Evolutionary conservation across 805 yeast species (phyloP).

Genomic region (Lipomyces yamadae): DNA sequence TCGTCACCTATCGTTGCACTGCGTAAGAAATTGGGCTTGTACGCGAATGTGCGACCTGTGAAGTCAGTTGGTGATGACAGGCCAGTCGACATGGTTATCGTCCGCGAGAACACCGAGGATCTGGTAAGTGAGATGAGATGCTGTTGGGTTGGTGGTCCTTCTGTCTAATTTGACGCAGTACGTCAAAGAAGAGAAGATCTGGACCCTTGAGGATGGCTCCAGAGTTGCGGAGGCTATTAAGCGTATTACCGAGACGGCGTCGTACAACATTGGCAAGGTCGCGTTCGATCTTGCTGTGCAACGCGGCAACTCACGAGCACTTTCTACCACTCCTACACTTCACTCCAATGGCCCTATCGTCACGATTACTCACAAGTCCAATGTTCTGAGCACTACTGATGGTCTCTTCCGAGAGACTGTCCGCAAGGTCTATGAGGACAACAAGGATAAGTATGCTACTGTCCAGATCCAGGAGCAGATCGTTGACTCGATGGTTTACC

Average conservation of each 20-base stretch:
- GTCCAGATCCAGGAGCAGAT: constrained; percentile 89
- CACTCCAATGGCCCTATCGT: constrained; percentile 67
- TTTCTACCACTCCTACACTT: constrained; percentile 46
- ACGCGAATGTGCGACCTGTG: constrained; percentile 97
- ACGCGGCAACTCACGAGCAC: constrained; percentile 77
- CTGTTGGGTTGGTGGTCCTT: background rate
- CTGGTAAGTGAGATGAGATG: constrained; percentile 44
- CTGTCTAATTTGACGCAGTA: constrained; percentile 49
- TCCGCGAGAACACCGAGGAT: constrained; percentile 98
- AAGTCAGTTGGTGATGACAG: constrained; percentile 88
- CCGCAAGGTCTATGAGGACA: constrained; percentile 58
- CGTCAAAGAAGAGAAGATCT: constrained; percentile 82
- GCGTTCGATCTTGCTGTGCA: constrained; percentile 92
- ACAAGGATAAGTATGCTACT: constrained; percentile 58
- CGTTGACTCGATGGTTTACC: constrained; percentile 98
- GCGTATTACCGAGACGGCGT: constrained; percentile 89
- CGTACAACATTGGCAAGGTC: constrained; percentile 82
- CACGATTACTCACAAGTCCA: constrained; percentile 96
- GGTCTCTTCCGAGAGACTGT: constrained; percentile 94
- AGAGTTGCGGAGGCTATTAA: constrained; percentile 97
- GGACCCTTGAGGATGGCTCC: constrained; percentile 74
- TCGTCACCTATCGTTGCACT: constrained; percentile 99
- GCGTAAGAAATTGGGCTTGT: constrained; percentile 90
- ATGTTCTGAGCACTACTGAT: constrained; percentile 88
- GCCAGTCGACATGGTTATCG: constrained; percentile 96